phyloP scores from a whole-genome alignment of 1,284 basidiomycete genomes.

The Puccinia triticina region DNA sequence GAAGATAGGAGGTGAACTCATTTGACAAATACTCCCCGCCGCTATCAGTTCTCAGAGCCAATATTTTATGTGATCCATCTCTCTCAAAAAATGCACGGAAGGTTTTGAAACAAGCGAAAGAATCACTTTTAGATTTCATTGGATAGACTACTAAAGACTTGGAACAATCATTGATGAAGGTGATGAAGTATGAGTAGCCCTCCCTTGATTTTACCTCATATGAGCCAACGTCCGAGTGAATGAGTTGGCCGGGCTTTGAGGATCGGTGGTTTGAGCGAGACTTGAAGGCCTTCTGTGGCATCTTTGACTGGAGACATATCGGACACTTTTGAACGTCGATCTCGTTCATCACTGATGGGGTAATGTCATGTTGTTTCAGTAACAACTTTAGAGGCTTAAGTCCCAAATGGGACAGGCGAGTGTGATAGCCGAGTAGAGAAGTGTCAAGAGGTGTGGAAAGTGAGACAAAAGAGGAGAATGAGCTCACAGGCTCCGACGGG shows the following conservation, averaged over 20 bases:
- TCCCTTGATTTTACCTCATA: no score
- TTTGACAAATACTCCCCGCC: no score
- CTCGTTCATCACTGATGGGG: neutral
- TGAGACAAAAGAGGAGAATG: neutral
- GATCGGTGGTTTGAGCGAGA: neutral
- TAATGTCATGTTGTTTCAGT: neutral
- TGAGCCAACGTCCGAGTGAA: conserved; percentile 25
- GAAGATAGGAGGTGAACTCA: no score
- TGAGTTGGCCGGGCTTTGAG: neutral
- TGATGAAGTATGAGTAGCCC: no score
- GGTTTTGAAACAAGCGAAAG: conserved; percentile 56
- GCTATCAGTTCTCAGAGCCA: no score
- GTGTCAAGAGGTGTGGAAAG: neutral
- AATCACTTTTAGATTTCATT: conserved; percentile 17
- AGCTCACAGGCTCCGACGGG: neutral
- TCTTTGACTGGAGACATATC: conserved; percentile 1
- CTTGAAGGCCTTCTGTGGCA: neutral
- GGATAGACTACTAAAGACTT: neutral
- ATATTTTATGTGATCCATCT: no score
- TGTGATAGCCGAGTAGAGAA: neutral
- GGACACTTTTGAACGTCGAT: neutral
- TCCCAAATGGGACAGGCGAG: neutral
- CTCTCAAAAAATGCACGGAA: conserved; percentile 56
- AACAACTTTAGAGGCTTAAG: neutral
- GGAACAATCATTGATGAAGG: conserved; percentile 29